phyloP scores from a whole-genome alignment of 148 eudicot species.

The Persicaria tinctoria region DNA sequence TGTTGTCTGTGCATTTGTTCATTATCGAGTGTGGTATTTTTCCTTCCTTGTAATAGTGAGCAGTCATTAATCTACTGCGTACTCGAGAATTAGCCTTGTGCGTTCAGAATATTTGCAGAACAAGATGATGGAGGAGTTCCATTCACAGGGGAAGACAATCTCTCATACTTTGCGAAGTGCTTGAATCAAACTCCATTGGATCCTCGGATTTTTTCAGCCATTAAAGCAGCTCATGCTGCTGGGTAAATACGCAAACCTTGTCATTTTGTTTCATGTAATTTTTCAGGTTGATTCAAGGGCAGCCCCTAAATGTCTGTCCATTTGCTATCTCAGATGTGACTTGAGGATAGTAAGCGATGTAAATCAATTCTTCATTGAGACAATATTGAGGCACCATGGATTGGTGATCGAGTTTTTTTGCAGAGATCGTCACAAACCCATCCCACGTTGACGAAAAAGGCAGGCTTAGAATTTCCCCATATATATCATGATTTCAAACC shows the following conservation, averaged over 20 bases:
- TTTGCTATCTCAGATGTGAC: conserved; percentile 53
- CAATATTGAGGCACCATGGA: conserved; percentile 56
- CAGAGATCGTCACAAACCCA: conserved; percentile 65
- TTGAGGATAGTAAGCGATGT: conserved; percentile 78
- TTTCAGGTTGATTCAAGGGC: not conserved
- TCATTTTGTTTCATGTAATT: not conserved
- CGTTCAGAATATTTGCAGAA: conserved; percentile 26
- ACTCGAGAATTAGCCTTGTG: not conserved
- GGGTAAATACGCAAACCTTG: conserved; percentile 34
- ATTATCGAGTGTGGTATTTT: too few relatives aligned
- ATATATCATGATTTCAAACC: conserved; percentile 31
- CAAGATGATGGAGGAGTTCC: conserved; percentile 76
- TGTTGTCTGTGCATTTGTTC: too few relatives aligned
- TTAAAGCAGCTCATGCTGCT: conserved; percentile 50
- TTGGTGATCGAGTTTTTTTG: conserved; percentile 38
- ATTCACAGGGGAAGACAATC: conserved; percentile 49
- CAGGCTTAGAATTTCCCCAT: conserved; percentile 65
- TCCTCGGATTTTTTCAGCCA: conserved; percentile 45
- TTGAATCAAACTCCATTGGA: conserved; percentile 54
- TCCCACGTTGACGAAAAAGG: conserved; percentile 40
- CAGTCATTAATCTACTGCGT: not conserved
- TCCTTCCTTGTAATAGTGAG: not conserved
- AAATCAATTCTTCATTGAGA: conserved; percentile 62
- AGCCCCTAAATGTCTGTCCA: not conserved
- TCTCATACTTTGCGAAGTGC: conserved; percentile 54